Evolutionary conservation across 106 monocot genomes (phyloP).

Genomic region (Agapanthus africanus): DNA sequence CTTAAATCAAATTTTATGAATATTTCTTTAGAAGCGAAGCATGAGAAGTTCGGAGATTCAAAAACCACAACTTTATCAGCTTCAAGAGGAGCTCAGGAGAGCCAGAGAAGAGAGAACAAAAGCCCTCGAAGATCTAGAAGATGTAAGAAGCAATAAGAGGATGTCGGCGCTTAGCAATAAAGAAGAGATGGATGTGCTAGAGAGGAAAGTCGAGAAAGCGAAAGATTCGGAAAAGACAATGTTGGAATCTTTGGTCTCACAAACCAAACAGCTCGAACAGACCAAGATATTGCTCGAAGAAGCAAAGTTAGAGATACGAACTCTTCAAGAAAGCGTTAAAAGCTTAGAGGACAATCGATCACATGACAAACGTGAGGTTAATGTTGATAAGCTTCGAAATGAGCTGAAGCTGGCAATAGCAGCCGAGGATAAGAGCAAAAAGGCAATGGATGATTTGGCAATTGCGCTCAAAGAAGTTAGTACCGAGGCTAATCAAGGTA

Average conservation of each 20-base stretch:
- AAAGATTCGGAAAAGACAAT: conserved; percentile 66
- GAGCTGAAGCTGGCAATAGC: conserved; percentile 44
- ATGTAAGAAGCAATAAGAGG: conserved; percentile 20
- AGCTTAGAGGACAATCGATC: conserved; percentile 12
- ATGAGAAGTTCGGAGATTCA: conserved; percentile 10
- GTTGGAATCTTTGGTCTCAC: conserved; percentile 52
- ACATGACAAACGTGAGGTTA: neutral
- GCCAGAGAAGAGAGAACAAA: conserved; percentile 39
- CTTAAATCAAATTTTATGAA: neutral
- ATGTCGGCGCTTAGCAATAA: conserved; percentile 3
- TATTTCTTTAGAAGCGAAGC: neutral
- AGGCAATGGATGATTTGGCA: conserved; percentile 75
- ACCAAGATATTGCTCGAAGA: conserved; percentile 78
- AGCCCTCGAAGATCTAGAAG: conserved; percentile 24
- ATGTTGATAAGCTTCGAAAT: conserved; percentile 13
- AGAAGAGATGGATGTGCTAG: conserved; percentile 15
- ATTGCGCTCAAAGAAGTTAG: conserved; percentile 53
- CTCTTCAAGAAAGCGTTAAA: conserved; percentile 29
- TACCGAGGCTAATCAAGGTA: neutral
- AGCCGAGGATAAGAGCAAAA: conserved; percentile 76
- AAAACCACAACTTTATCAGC: conserved; percentile 26
- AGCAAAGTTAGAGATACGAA: conserved; percentile 53
- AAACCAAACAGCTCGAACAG: conserved; percentile 72
- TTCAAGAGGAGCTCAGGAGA: conserved; percentile 51
- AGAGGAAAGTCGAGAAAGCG: conserved; percentile 52